Evolutionary conservation across 169 alveolate species (phyloP).

Genomic region (Cryptosporidium canis): DNA sequence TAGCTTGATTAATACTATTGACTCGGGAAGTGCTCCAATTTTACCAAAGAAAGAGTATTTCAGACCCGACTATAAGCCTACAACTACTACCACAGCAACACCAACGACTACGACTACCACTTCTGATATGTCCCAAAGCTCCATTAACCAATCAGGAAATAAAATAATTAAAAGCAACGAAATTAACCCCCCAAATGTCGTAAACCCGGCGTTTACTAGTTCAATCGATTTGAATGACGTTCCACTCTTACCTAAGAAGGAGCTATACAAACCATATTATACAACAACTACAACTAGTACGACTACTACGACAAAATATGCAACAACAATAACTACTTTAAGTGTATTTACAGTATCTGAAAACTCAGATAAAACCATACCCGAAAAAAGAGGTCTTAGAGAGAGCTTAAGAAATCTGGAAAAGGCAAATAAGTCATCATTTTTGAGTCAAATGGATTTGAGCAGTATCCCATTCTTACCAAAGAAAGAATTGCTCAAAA

Average conservation of each 20-base stretch:
- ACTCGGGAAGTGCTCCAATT: neutral
- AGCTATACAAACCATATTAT: neutral
- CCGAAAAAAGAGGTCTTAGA: neutral
- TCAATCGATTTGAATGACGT: neutral
- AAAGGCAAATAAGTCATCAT: neutral
- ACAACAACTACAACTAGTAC: constrained; percentile 20
- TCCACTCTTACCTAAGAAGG: neutral
- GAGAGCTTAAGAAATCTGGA: neutral
- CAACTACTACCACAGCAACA: constrained; percentile 47
- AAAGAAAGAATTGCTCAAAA: constrained; percentile 1
- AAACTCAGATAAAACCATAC: neutral
- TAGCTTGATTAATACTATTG: neutral
- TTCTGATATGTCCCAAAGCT: too few species aligned
- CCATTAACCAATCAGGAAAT: too few species aligned
- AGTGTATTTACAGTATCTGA: neutral
- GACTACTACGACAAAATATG: constrained; percentile 23
- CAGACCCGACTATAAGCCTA: neutral
- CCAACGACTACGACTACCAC: constrained; percentile 42
- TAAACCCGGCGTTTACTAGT: neutral
- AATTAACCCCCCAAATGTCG: neutral
- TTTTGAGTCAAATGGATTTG: constrained; percentile 22
- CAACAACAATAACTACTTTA: constrained; percentile 2
- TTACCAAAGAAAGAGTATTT: too few species aligned
- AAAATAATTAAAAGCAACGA: neutral
- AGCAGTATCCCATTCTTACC: constrained; percentile 7